A percentile compares a stretch with the other conserved stretches of the same genome.
Evolutionary conservation across 2,329 filamentous ascomycete species (phyloP).

Genomic region (Catunica adiposa): DNA sequence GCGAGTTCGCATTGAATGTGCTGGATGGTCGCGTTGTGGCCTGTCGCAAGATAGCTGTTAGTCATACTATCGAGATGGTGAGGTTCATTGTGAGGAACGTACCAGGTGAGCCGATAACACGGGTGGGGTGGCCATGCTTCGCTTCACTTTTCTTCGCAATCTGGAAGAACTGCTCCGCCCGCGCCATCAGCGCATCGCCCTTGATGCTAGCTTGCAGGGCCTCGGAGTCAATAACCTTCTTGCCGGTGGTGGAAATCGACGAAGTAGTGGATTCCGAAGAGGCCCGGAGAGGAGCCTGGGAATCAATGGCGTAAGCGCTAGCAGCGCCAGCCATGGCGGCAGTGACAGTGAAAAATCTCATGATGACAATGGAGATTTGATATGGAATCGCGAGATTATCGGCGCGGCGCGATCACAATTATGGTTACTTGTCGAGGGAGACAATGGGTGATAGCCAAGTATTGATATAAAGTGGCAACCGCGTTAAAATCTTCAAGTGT

Average conservation of each 20-base stretch:
- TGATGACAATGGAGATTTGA: neutral
- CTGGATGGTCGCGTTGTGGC: conserved; percentile 46
- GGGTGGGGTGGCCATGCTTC: conserved; percentile 51
- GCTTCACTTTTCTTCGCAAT: conserved; percentile 42
- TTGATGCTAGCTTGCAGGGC: conserved; percentile 40
- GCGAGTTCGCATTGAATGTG: conserved; percentile 43
- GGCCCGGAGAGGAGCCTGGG: conserved; percentile 8
- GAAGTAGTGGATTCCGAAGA: neutral
- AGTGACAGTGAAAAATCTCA: conserved; percentile 11
- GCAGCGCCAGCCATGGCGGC: conserved; percentile 12
- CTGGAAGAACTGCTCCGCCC: conserved; percentile 44
- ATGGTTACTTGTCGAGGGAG: neutral
- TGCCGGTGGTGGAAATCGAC: conserved; percentile 16
- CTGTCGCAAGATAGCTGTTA: conserved; percentile 20
- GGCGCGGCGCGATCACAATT: neutral
- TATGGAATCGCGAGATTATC: neutral
- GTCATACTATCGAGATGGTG: neutral
- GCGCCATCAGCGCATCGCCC: conserved; percentile 36
- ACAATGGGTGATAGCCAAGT: too few relatives aligned
- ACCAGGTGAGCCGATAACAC: conserved; percentile 54
- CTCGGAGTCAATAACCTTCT: conserved; percentile 35
- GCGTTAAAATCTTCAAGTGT: too few relatives aligned
- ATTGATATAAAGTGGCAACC: too few relatives aligned
- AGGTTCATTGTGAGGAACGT: conserved; percentile 15
- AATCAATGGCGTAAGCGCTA: conserved; percentile 8